A percentile compares a stretch with the other conserved stretches of the same genome.
Evolutionary conservation across 805 yeast species (phyloP).

Genomic region (Metschnikowia kunwiensis): DNA sequence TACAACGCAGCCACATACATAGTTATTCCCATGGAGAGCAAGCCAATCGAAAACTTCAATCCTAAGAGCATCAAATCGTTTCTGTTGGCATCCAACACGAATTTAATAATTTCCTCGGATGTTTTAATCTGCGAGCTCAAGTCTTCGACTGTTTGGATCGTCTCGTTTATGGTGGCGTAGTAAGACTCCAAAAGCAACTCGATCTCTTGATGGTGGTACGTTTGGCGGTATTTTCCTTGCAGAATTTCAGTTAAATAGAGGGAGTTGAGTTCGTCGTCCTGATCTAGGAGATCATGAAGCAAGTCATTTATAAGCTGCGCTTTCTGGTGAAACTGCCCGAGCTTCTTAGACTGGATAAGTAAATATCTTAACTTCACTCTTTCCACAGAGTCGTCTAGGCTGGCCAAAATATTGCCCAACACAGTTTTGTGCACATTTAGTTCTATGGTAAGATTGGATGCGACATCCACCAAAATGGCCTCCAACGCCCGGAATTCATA

Average conservation of each 20-base stretch:
- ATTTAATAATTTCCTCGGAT: conserved; percentile 92
- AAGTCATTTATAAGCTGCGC: conserved; percentile 78
- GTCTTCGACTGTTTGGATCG: conserved; percentile 84
- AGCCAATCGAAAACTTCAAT: conserved; percentile 75
- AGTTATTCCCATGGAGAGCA: conserved; percentile 77
- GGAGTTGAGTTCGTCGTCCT: conserved; percentile 82
- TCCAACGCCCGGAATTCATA: conserved; percentile 92
- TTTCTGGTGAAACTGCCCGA: conserved; percentile 81
- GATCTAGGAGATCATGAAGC: conserved; percentile 79
- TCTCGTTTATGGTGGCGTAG: conserved; percentile 87
- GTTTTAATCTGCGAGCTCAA: conserved; percentile 79
- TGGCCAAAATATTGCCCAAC: conserved; percentile 67
- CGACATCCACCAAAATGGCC: conserved; percentile 75
- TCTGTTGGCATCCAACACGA: conserved; percentile 88
- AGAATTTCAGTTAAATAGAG: conserved; percentile 68
- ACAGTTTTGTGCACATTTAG: conserved; percentile 80
- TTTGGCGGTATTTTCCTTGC: conserved; percentile 43
- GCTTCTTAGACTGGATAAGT: conserved; percentile 78
- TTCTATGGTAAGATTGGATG: conserved; percentile 77
- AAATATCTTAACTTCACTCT: conserved; percentile 73
- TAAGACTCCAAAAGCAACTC: conserved; percentile 90
- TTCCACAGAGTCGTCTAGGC: conserved; percentile 80
- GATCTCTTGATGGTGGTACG: conserved; percentile 77
- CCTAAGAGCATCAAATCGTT: conserved; percentile 90
- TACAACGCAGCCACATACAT: conserved; percentile 81